A percentile compares a stretch with the other conserved stretches of the same genome.
These are phyloP conservation scores for Venturiaceae sp. DNA, from an alignment of 2,329 filamentous ascomycete species.

Conservation along the genomic window DNA sequence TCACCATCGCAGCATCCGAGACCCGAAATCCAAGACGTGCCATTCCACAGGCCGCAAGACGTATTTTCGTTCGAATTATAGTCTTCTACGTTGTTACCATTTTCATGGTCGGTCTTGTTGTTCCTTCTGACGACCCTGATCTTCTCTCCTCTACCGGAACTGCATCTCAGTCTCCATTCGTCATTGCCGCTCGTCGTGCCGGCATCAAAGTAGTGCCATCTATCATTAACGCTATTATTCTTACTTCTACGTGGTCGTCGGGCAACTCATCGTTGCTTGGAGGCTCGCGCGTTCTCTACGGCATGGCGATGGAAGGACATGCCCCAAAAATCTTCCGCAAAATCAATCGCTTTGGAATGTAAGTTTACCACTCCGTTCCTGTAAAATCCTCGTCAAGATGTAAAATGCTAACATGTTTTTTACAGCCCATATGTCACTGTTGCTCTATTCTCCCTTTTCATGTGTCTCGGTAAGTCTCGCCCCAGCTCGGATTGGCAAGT, in stretches of 20 bases:
- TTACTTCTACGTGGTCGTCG: constrained; percentile 30
- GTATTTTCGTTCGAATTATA: constrained; percentile 7
- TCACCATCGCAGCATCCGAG: constrained; percentile 7
- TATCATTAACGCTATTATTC: constrained; percentile 6
- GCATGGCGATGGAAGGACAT: neutral
- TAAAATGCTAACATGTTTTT: constrained; percentile 21
- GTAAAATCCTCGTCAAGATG: constrained; percentile 21
- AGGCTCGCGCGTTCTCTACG: neutral
- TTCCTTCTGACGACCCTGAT: constrained; percentile 13
- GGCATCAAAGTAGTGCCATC: constrained; percentile 8
- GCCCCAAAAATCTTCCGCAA: constrained; percentile 24
- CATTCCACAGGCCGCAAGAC: constrained; percentile 7
- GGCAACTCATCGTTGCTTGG: constrained; percentile 44
- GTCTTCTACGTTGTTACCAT: constrained; percentile 10
- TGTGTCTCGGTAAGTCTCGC: constrained; percentile 30
- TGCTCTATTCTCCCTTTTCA: constrained; percentile 24
- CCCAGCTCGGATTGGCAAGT: constrained; percentile 51
- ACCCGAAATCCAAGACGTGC: constrained; percentile 8
- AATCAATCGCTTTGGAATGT: constrained; percentile 28
- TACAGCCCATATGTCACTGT: constrained; percentile 28
- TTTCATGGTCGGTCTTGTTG: constrained; percentile 8
- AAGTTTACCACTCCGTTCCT: constrained; percentile 29
- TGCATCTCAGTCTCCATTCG: neutral
- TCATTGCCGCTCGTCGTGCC: constrained; percentile 4
- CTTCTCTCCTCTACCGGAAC: neutral